Evolutionary conservation across 2,329 filamentous ascomycete species (phyloP).

Genomic region (Fusarium albidum): DNA sequence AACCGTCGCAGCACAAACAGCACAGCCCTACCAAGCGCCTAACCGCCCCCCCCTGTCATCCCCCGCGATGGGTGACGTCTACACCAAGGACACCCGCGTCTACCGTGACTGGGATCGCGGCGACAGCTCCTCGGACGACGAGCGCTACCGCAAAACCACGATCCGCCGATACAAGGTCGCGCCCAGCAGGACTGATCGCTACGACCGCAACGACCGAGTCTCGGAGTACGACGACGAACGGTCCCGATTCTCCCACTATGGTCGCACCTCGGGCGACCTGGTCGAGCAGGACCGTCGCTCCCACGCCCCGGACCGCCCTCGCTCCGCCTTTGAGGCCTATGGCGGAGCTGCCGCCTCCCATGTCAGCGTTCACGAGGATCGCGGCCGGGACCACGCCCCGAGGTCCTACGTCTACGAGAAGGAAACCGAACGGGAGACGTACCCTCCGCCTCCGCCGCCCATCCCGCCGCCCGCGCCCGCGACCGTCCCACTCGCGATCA

Average conservation of each 20-base stretch:
- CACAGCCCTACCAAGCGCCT: conserved; percentile 21
- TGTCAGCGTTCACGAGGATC: conserved; percentile 55
- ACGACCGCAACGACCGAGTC: conserved; percentile 49
- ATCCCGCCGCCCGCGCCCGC: conserved; percentile 35
- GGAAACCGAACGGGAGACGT: conserved; percentile 35
- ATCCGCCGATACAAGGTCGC: conserved; percentile 62
- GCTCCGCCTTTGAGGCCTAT: conserved; percentile 57
- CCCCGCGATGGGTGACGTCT: conserved; percentile 47
- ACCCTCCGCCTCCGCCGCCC: conserved; percentile 34
- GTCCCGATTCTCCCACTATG: conserved; percentile 51
- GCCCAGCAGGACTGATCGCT: conserved; percentile 50
- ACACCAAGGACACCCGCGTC: conserved; percentile 43
- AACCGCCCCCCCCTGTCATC: conserved; percentile 28
- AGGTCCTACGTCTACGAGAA: conserved; percentile 36
- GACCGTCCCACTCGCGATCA: too few relatives aligned
- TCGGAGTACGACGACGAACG: conserved; percentile 58
- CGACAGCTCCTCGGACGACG: conserved; percentile 52
- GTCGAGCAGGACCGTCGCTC: conserved; percentile 54
- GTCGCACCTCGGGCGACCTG: conserved; percentile 51
- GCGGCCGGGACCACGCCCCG: conserved; percentile 46
- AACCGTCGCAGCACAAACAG: conserved; percentile 17
- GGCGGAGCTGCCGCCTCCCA: conserved; percentile 50
- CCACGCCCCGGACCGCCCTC: conserved; percentile 58
- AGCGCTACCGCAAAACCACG: conserved; percentile 56
- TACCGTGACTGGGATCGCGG: conserved; percentile 46